Evolutionary conservation across 768 basidiomycete species (phyloP).

Genomic region (Rhodotorula graminis): DNA sequence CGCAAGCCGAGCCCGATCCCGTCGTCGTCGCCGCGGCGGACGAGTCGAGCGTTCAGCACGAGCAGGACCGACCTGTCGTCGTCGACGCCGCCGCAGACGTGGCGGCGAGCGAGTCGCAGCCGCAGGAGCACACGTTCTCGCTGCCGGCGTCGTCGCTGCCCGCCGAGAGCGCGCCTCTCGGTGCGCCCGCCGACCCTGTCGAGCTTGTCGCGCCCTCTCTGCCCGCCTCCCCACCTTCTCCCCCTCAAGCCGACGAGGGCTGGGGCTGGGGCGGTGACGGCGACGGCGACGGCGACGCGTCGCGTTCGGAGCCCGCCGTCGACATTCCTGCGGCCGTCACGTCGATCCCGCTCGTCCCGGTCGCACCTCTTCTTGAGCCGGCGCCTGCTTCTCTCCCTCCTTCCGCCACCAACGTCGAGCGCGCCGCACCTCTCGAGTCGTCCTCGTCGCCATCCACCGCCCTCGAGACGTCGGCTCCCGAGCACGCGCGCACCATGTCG

Average conservation of each 20-base stretch:
- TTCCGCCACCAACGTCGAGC: too few species aligned
- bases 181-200: neutral
- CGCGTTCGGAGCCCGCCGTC: too few species aligned
- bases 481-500: neutral
- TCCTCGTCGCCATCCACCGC: neutral
- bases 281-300: neutral
- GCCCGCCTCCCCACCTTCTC: neutral
- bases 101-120: neutral
- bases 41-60: conserved; percentile 12
- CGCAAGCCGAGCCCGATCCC: too few species aligned
- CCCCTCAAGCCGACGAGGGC: neutral
- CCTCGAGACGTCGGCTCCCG: neutral
- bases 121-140: conserved; percentile 17
- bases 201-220: neutral
- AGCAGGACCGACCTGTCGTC: neutral
- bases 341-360: neutral
- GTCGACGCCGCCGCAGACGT: neutral
- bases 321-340: neutral
- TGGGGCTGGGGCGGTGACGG: conserved; percentile 18
- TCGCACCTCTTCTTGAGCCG: neutral
- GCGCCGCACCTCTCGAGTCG: neutral
- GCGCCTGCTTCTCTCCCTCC: neutral
- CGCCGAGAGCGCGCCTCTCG: neutral
- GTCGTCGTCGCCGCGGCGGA: too few species aligned
- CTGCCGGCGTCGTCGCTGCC: neutral